Evolutionary conservation across 108 stramenopile species (phyloP).

Genomic region (Cyclostephanos tholiformis): DNA sequence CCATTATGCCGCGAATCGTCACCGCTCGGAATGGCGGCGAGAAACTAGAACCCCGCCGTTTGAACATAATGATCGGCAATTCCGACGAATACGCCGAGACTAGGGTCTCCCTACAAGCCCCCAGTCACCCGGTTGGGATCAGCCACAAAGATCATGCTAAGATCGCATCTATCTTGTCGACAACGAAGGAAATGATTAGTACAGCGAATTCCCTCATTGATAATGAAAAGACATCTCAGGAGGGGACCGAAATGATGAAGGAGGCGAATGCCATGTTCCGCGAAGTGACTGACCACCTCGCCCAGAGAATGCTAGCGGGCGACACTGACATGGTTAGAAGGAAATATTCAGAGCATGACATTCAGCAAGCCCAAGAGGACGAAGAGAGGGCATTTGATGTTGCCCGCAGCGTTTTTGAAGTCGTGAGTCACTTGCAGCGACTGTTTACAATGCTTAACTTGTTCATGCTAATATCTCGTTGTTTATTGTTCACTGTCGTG

Average conservation of each 20-base stretch:
- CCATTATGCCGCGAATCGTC: neutral
- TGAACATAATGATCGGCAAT: conserved; percentile 15
- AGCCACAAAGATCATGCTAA: conserved; percentile 16
- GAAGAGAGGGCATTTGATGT: conserved; percentile 31
- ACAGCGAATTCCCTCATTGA: conserved; percentile 24
- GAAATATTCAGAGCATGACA: conserved; percentile 23
- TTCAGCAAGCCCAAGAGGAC: conserved; percentile 15
- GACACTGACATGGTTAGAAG: neutral
- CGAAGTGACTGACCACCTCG: conserved; percentile 26
- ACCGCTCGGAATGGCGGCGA: neutral
- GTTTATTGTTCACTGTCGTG: neutral
- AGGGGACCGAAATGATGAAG: conserved; percentile 24
- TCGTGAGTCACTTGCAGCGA: conserved; percentile 14
- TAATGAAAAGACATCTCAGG: neutral
- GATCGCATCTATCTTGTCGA: conserved; percentile 18
- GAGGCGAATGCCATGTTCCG: conserved; percentile 26
- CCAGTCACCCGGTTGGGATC: conserved; percentile 5
- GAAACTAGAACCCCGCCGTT: conserved; percentile 10
- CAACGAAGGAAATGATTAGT: conserved; percentile 19
- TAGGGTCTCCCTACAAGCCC: conserved; percentile 3
- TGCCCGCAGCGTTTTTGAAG: conserved; percentile 22
- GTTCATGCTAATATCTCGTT: neutral
- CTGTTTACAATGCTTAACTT: neutral
- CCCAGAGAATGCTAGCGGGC: neutral
- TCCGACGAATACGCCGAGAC: conserved; percentile 26